phyloP scores from a whole-genome alignment of 306 rosid genomes.

The Glycine soja region DNA sequence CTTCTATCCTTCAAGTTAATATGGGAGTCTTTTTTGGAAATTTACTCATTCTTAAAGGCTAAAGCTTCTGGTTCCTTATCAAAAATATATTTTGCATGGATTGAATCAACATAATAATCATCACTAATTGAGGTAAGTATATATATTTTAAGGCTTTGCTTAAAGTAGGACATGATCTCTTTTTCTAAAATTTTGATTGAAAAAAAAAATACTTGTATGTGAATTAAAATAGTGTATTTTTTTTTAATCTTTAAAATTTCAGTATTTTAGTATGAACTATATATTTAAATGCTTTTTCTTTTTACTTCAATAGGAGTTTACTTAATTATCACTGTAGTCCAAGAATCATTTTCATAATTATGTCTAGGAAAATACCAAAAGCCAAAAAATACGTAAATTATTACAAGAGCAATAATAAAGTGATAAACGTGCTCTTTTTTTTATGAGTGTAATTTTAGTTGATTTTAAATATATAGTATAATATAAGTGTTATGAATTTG shows the following conservation, averaged over 20 bases:
- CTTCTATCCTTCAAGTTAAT: too few species aligned
- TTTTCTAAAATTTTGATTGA: too few species aligned
- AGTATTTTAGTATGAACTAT: not conserved
- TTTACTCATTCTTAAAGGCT: too few species aligned
- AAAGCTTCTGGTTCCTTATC: too few species aligned
- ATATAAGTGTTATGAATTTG: not conserved
- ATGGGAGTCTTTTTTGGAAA: too few species aligned
- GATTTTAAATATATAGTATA: too few species aligned
- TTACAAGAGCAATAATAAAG: not conserved
- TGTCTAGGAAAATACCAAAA: not conserved
- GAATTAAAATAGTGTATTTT: not conserved
- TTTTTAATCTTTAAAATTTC: not conserved
- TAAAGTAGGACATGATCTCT: too few species aligned
- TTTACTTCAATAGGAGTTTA: not conserved
- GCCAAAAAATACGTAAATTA: not conserved
- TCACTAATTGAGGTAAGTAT: too few species aligned
- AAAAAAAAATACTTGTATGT: not conserved
- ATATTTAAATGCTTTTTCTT: not conserved
- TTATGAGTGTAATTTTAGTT: not conserved
- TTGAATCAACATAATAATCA: too few species aligned
- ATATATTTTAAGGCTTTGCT: too few species aligned
- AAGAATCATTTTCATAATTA: not conserved
- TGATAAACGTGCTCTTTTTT: not conserved
- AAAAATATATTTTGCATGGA: too few species aligned
- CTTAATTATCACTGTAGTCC: not conserved